phyloP scores from a whole-genome alignment of 805 yeast species.

The Suhomyces kilbournensis region DNA sequence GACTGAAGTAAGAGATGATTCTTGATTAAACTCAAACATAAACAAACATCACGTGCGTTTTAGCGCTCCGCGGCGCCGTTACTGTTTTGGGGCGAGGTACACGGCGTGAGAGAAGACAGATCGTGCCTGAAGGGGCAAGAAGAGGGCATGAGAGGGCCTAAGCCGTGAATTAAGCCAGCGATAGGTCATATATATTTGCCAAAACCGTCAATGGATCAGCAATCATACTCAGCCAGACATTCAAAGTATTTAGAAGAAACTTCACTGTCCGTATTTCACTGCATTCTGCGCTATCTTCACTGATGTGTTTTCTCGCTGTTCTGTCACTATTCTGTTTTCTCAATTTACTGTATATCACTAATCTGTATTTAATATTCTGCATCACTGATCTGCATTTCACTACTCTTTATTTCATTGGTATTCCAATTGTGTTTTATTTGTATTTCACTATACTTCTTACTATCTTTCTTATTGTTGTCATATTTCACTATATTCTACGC shows the following conservation, averaged over 20 bases:
- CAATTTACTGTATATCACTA: too few species aligned
- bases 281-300: too few species aligned
- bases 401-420: too few species aligned
- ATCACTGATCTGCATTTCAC: too few species aligned
- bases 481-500: background rate
- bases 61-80: background rate
- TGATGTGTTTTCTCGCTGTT: too few species aligned
- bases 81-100: background rate
- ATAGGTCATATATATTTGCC: background rate
- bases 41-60: background rate
- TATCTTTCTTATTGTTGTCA: background rate
- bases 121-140: background rate
- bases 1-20: background rate
- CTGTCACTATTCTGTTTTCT: too few species aligned
- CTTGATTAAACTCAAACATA: constrained; percentile 1
- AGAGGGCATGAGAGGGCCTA: background rate
- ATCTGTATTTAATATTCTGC: too few species aligned
- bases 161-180: background rate
- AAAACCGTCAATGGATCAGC: background rate
- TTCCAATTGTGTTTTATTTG: too few species aligned
- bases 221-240: too few species aligned
- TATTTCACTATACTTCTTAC: background rate
- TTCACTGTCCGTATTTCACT: too few species aligned
- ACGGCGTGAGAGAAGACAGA: background rate
- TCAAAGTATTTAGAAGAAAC: too few species aligned